Evolutionary conservation across 2,329 filamentous ascomycete species (phyloP).

Genomic region (Hyphodiscus sp.): DNA sequence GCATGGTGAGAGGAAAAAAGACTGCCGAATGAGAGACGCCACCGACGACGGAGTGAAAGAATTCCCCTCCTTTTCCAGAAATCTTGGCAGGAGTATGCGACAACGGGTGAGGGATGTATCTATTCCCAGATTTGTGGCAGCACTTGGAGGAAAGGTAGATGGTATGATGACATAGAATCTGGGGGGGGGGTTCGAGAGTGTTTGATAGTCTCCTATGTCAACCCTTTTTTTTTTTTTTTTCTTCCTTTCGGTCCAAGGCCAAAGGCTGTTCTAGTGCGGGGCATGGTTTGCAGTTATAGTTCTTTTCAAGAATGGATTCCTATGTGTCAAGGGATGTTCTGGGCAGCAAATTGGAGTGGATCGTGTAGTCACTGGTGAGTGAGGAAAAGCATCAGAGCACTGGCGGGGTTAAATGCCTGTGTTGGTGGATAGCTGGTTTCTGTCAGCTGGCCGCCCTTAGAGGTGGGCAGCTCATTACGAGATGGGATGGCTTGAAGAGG

Average conservation of each 20-base stretch:
- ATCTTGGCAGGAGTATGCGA: not conserved
- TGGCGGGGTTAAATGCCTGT: not conserved
- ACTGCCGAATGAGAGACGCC: not conserved
- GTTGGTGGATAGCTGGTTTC: no score
- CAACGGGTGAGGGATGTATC: not conserved
- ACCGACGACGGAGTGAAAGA: not conserved
- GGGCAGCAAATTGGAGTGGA: not conserved
- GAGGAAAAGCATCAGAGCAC: no score
- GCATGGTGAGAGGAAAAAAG: constrained; percentile 16
- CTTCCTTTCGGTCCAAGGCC: no score
- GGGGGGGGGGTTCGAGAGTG: not conserved
- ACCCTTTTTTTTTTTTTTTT: not conserved
- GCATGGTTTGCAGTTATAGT: not conserved
- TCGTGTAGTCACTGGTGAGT: not conserved
- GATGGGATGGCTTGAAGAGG: not conserved
- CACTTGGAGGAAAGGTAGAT: not conserved
- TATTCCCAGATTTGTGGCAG: not conserved
- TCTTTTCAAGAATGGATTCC: not conserved
- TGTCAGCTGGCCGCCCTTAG: not conserved
- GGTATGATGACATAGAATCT: not conserved
- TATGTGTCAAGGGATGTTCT: not conserved
- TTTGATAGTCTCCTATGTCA: no score
- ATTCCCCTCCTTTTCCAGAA: not conserved
- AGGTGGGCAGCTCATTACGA: not conserved
- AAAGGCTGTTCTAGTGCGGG: not conserved